Conservation (phyloP, 208 protist species). For the Endotrypanum monterogeii region DNA sequence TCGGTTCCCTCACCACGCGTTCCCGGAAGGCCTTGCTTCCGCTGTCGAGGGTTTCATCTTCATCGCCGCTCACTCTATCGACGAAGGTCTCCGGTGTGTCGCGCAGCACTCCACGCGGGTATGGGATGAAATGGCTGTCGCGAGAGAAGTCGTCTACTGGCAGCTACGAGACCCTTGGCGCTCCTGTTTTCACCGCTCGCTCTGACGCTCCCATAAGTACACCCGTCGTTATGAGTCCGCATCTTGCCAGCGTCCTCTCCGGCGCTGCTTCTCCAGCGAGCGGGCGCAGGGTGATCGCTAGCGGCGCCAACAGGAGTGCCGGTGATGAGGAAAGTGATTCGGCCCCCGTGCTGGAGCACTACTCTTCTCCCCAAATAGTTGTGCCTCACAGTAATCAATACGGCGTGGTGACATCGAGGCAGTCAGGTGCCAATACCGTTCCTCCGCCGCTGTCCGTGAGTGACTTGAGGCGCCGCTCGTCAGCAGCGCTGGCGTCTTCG, state of each 20-base stretch:
- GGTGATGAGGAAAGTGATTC: slow-evolving; percentile 1
- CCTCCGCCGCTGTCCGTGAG: slow-evolving; percentile 11
- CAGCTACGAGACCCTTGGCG: neutral
- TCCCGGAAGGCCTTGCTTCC: neutral
- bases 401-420: neutral
- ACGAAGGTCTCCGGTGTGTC: no score
- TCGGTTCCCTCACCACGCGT: neutral
- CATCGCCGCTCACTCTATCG: neutral
- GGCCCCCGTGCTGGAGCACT: slow-evolving; percentile 21
- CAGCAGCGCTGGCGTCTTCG: neutral
- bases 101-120: neutral
- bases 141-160: neutral
- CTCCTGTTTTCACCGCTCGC: neutral
- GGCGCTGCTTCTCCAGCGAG: neutral
- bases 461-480: slow-evolving; percentile 11
- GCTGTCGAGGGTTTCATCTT: neutral
- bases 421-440: neutral
- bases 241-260: neutral
- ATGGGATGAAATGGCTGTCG: neutral
- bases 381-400: neutral
- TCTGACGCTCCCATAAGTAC: neutral
- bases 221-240: neutral
- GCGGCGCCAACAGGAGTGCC: neutral
- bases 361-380: neutral
- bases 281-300: neutral